phyloP scores from a whole-genome alignment of 108 stramenopile genomes.

The Aurantiochytrium sp. region DNA sequence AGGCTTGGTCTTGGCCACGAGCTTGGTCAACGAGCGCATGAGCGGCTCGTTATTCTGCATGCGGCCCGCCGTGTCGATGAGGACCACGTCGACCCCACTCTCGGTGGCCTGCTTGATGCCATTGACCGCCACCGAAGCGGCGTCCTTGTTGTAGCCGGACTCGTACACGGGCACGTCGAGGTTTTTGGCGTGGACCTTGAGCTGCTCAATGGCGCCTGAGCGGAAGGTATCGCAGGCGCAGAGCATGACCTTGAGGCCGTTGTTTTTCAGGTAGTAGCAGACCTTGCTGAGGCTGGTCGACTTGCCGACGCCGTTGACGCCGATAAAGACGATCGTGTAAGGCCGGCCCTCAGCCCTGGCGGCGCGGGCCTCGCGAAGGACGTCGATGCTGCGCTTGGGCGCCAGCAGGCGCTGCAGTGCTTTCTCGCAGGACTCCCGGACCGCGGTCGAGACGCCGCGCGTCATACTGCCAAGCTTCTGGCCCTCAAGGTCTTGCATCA shows the following conservation, averaged over 20 bases:
- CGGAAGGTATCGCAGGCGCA: slow-evolving; percentile 98
- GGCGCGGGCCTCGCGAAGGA: slow-evolving; percentile 35
- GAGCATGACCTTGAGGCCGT: slow-evolving; percentile 52
- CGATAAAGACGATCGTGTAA: slow-evolving; percentile 86
- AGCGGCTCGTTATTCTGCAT: slow-evolving; percentile 96
- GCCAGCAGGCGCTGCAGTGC: slow-evolving; percentile 53
- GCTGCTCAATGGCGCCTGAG: slow-evolving; percentile 92
- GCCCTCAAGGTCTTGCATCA: slow-evolving; percentile 45
- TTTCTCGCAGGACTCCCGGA: slow-evolving; percentile 42
- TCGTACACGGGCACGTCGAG: slow-evolving; percentile 81
- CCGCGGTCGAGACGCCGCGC: slow-evolving; percentile 39
- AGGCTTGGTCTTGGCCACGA: slow-evolving; percentile 79
- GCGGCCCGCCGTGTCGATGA: slow-evolving; percentile 93
- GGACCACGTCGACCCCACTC: slow-evolving; percentile 77
- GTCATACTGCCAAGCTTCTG: slow-evolving; percentile 38
- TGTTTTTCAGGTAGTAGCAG: slow-evolving; percentile 58
- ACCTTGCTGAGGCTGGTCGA: slow-evolving; percentile 58
- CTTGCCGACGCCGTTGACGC: slow-evolving; percentile 83
- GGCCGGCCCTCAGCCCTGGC: slow-evolving; percentile 47
- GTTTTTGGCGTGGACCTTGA: slow-evolving; percentile 80
- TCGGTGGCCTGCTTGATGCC: slow-evolving; percentile 78
- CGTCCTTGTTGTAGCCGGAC: slow-evolving; percentile 89
- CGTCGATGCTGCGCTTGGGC: slow-evolving; percentile 37
- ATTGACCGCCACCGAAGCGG: slow-evolving; percentile 77
- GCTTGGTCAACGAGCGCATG: slow-evolving; percentile 86